phyloP scores from a whole-genome alignment of 1,284 basidiomycete genomes.

The Naganishia sp. region DNA sequence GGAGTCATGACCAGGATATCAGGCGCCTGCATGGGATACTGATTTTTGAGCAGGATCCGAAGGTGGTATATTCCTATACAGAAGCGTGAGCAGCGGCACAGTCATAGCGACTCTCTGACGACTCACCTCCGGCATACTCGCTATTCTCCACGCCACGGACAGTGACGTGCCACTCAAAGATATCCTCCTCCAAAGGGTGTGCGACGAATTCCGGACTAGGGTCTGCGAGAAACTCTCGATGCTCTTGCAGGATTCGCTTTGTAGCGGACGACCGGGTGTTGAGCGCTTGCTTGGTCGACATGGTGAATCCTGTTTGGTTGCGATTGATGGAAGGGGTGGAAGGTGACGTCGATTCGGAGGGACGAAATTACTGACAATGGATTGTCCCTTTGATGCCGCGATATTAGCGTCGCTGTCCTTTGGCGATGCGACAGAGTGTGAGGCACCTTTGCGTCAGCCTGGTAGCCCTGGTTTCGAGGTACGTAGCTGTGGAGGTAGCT shows the following conservation, averaged over 20 bases:
- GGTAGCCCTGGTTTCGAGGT: too few species aligned
- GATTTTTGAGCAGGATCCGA: conserved; percentile 83
- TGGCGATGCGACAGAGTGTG: too few species aligned
- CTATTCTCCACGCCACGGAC: conserved; percentile 81
- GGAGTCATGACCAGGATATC: conserved; percentile 93
- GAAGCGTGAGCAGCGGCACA: background rate
- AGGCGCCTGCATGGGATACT: conserved; percentile 92
- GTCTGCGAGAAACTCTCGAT: conserved; percentile 73
- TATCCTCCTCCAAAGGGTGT: conserved; percentile 73
- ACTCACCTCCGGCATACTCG: conserved; percentile 78
- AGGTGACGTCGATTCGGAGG: too few species aligned
- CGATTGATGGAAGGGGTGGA: too few species aligned
- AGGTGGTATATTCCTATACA: conserved; percentile 71
- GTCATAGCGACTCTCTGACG: background rate
- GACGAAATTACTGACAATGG: too few species aligned
- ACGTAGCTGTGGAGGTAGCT: too few species aligned
- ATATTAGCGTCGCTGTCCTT: too few species aligned
- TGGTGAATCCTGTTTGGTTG: conserved; percentile 1
- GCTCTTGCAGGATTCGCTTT: conserved; percentile 96
- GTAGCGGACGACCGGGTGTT: conserved; percentile 64
- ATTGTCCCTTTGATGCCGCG: too few species aligned
- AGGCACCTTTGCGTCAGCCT: too few species aligned
- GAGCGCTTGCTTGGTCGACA: conserved; percentile 36
- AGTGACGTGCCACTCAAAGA: conserved; percentile 92
- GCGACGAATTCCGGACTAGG: conserved; percentile 79